Conservation (phyloP, 2,329 filamentous ascomycete genomes). For the Exutisphaerella laricina region DNA sequence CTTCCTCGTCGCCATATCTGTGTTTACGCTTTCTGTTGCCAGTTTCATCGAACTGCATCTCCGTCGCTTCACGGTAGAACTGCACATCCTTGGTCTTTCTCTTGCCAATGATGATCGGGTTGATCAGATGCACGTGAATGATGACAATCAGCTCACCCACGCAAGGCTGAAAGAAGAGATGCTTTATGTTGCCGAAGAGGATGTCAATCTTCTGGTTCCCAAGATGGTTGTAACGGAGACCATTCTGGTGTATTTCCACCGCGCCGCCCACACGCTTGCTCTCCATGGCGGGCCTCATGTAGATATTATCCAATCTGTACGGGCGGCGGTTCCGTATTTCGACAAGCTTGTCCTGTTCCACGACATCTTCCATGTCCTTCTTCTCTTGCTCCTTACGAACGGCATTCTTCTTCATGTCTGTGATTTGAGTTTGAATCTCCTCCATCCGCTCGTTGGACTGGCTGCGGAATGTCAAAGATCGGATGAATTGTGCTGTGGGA, state of each 20-base stretch:
- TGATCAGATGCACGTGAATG: constrained; percentile 96
- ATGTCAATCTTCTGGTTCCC: constrained; percentile 86
- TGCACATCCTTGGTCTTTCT: constrained; percentile 99
- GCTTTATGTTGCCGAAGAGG: constrained; percentile 96
- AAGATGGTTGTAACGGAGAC: constrained; percentile 83
- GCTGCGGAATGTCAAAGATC: constrained; percentile 91
- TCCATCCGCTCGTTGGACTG: constrained; percentile 82
- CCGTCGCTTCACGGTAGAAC: constrained; percentile 95
- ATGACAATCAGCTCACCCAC: constrained; percentile 95
- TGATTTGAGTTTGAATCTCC: constrained; percentile 87
- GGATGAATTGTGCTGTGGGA: constrained; percentile 87
- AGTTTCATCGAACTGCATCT: constrained; percentile 98
- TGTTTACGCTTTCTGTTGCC: constrained; percentile 97
- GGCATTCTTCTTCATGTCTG: constrained; percentile 89
- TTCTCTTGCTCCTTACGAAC: constrained; percentile 94
- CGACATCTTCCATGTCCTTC: constrained; percentile 99
- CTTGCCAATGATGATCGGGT: constrained; percentile 96
- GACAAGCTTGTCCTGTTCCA: constrained; percentile 95
- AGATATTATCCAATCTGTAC: constrained; percentile 85
- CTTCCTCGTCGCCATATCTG: constrained; percentile 94
- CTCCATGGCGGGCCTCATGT: constrained; percentile 90
- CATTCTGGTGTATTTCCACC: constrained; percentile 97
- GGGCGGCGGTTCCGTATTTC: constrained; percentile 93
- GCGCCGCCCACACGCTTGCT: constrained; percentile 94
- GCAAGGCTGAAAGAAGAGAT: constrained; percentile 97